Percentiles rank a stretch among this genome's conserved stretches.
These are phyloP conservation scores for Proliferodiscus dingleyae DNA, from an alignment of 2,329 filamentous ascomycete species.

Conservation along the genomic window DNA sequence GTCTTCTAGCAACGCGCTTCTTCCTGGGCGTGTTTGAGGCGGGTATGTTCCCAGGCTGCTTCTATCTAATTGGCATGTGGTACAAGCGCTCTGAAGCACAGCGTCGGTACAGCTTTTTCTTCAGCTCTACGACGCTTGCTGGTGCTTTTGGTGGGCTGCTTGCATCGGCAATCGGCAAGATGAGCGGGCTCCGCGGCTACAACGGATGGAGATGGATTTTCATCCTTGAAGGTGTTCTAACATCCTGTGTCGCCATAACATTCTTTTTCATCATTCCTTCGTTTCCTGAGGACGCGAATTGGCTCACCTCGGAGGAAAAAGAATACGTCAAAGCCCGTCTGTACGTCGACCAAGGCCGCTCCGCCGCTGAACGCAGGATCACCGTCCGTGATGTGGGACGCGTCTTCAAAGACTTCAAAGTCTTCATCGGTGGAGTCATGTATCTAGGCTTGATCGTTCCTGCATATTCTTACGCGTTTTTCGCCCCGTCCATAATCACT, in stretches of 20 bases:
- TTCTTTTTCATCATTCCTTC: conserved; percentile 68
- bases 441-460: conserved; percentile 77
- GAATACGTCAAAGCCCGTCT: conserved; percentile 62
- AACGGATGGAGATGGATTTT: conserved; percentile 78
- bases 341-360: conserved; percentile 62
- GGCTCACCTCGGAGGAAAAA: conserved; percentile 67
- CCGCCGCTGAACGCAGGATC: conserved; percentile 57
- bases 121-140: conserved; percentile 72
- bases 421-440: conserved; percentile 72
- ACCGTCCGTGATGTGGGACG: conserved; percentile 52
- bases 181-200: conserved; percentile 67
- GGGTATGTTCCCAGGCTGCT: conserved; percentile 71
- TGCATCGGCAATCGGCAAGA: conserved; percentile 83
- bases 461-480: conserved; percentile 74
- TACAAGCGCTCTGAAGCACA: conserved; percentile 85
- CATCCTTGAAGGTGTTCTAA: conserved; percentile 68
- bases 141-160: conserved; percentile 84
- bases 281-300: conserved; percentile 71
- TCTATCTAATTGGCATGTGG: conserved; percentile 81
- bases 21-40: conserved; percentile 76
- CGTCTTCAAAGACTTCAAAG: conserved; percentile 69
- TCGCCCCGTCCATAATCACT: conserved; percentile 66
- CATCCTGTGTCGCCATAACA: conserved; percentile 53
- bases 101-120: conserved; percentile 91
- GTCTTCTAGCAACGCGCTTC: conserved; percentile 75